phyloP scores from a whole-genome alignment of 176 grass and related monocot genomes.

The Musa schizocarpa region DNA sequence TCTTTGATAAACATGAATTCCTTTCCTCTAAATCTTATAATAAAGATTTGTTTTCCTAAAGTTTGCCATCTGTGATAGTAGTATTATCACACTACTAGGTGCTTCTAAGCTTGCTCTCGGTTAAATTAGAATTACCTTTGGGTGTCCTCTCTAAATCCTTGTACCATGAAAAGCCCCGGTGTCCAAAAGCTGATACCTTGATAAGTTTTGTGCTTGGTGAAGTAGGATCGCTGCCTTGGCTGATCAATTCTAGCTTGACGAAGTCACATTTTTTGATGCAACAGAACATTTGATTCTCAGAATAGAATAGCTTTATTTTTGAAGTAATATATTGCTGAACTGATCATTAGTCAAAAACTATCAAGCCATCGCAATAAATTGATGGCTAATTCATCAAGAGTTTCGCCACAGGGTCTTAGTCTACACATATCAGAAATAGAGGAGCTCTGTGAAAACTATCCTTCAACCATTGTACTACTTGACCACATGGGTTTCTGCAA shows the following conservation, averaged over 20 bases:
- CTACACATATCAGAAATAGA: slow-evolving; percentile 66
- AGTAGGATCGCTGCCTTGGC: too few relatives aligned
- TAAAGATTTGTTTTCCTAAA: not conserved
- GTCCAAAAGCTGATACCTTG: too few relatives aligned
- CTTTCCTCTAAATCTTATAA: not conserved
- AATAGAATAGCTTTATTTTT: too few relatives aligned
- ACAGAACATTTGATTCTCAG: too few relatives aligned
- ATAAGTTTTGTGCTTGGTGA: too few relatives aligned
- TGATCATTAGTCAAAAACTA: too few relatives aligned
- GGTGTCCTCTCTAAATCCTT: not conserved
- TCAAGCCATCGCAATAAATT: too few relatives aligned
- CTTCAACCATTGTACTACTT: slow-evolving; percentile 60
- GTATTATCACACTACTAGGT: not conserved
- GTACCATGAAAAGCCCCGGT: too few relatives aligned
- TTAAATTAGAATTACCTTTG: not conserved
- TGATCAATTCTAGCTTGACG: too few relatives aligned
- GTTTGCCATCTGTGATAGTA: not conserved
- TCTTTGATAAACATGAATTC: not conserved
- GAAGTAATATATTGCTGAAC: too few relatives aligned
- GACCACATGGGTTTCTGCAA: slow-evolving; percentile 95
- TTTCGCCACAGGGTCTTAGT: slow-evolving; percentile 41
- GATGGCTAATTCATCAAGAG: too few relatives aligned
- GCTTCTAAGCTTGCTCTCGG: not conserved
- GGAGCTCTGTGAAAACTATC: slow-evolving; percentile 56
- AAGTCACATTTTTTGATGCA: too few relatives aligned